Evolutionary conservation across 768 basidiomycete genomes (phyloP).

Genomic region (Mycena vulgaris): DNA sequence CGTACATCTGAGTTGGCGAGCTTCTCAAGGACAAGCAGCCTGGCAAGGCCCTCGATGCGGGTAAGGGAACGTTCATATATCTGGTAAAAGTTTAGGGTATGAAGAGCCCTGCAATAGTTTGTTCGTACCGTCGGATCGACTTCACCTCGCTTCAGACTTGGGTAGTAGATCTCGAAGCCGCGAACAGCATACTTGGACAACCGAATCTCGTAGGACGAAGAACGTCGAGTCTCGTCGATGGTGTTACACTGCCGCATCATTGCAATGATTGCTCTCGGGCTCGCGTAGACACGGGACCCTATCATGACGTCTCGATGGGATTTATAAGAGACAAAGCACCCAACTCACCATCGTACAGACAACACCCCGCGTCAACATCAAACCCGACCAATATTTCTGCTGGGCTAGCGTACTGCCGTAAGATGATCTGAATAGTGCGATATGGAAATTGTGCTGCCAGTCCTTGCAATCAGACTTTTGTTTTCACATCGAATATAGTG

Average conservation of each 20-base stretch:
- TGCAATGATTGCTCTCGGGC: slow-evolving; percentile 69
- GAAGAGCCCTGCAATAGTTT: too few species aligned
- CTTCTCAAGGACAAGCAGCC: slow-evolving; percentile 73
- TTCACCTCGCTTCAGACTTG: slow-evolving; percentile 62
- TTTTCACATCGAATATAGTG: too few species aligned
- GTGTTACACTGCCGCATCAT: slow-evolving; percentile 77
- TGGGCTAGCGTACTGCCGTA: slow-evolving; percentile 72
- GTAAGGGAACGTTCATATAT: slow-evolving; percentile 72
- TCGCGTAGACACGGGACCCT: slow-evolving; percentile 65
- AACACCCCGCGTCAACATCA: slow-evolving; percentile 76
- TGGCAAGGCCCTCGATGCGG: slow-evolving; percentile 70
- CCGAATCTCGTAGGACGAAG: slow-evolving; percentile 74
- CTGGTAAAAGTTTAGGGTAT: slow-evolving; percentile 35
- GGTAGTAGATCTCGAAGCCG: slow-evolving; percentile 70
- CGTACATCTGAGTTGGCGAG: slow-evolving; percentile 60
- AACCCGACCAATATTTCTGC: slow-evolving; percentile 77
- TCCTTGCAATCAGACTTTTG: neutral
- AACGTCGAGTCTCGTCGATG: slow-evolving; percentile 70
- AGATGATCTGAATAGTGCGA: slow-evolving; percentile 73
- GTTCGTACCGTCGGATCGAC: slow-evolving; percentile 69
- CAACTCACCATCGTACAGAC: slow-evolving; percentile 61
- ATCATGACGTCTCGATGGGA: too few species aligned
- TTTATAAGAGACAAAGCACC: too few species aligned
- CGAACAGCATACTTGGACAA: slow-evolving; percentile 70
- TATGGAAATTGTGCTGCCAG: slow-evolving; percentile 72